Percentiles rank a stretch among this genome's conserved stretches.
Conservation (phyloP, 23 red algal species). For the Cyanidiococcus yangmingshanensis region DNA sequence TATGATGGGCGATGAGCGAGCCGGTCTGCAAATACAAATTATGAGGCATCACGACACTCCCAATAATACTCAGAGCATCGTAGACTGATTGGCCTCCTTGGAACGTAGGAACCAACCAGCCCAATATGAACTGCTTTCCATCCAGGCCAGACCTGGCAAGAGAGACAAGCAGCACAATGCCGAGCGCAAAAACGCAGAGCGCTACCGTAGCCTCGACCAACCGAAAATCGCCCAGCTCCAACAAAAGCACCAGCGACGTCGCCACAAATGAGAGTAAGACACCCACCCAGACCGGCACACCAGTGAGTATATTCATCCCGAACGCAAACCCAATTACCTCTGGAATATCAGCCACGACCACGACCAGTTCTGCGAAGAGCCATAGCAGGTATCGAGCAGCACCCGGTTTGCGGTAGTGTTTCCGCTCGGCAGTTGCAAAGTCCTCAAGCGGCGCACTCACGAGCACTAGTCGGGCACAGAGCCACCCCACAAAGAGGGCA, state of each 20-base stretch:
- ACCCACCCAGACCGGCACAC: conserved; percentile 15
- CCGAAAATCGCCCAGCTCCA: conserved; percentile 10
- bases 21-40: conserved; percentile 18
- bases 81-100: conserved; percentile 6
- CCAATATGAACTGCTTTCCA: neutral
- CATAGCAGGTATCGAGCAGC: conserved; percentile 3
- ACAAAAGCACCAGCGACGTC: conserved; percentile 9
- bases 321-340: conserved; percentile 19
- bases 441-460: neutral
- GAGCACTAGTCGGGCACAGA: conserved; percentile 9
- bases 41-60: conserved; percentile 16
- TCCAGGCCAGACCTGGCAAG: conserved; percentile 8
- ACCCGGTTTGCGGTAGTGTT: conserved; percentile 2
- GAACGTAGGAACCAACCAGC: conserved; percentile 11
- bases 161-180: neutral
- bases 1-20: conserved; percentile 6
- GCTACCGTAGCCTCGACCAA: neutral
- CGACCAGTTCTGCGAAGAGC: conserved; percentile 9
- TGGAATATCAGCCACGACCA: conserved; percentile 9
- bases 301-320: neutral
- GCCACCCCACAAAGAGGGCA: neutral
- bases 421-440: neutral
- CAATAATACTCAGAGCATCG: conserved; percentile 16
- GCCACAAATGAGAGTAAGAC: neutral
- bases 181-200: neutral